A percentile compares a stretch with the other conserved stretches of the same genome.
These are phyloP conservation scores for Bondarzewia mesenterica DNA, from an alignment of 1,284 basidiomycete genomes.

Conservation along the genomic window DNA sequence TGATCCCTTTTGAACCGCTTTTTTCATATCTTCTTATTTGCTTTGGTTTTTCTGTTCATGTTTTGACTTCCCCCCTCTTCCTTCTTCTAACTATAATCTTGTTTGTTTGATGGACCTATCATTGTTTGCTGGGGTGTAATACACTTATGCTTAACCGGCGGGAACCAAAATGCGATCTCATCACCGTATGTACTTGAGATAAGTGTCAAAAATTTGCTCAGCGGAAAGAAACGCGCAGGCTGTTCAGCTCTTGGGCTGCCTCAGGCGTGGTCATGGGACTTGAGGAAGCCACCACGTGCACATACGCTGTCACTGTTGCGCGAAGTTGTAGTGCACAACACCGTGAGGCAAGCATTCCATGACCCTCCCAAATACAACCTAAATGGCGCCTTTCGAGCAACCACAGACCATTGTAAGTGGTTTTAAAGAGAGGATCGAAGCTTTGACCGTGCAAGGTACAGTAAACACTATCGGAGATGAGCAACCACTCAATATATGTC, in stretches of 20 bases:
- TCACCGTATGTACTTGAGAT: too few relatives aligned
- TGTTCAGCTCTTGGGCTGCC: too few relatives aligned
- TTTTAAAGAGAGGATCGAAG: constrained; percentile 41
- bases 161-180: too few relatives aligned
- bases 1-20: neutral
- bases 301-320: too few relatives aligned
- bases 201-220: too few relatives aligned
- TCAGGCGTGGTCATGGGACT: too few relatives aligned
- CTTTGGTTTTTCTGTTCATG: neutral
- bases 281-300: too few relatives aligned
- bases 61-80: neutral
- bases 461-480: neutral
- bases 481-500: neutral
- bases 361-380: constrained; percentile 4
- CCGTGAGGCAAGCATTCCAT: neutral
- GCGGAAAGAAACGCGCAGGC: too few relatives aligned
- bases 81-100: neutral
- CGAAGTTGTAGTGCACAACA: too few relatives aligned
- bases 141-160: too few relatives aligned
- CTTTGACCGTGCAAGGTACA: constrained; percentile 44
- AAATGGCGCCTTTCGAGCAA: constrained; percentile 36
- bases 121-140: too few relatives aligned
- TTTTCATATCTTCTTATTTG: neutral
- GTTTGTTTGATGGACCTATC: neutral
- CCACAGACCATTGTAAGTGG: constrained; percentile 31